A percentile compares a stretch with the other conserved stretches of the same genome.
Conservation (phyloP, 805 yeast genomes). For the Kazachstania viticola region DNA sequence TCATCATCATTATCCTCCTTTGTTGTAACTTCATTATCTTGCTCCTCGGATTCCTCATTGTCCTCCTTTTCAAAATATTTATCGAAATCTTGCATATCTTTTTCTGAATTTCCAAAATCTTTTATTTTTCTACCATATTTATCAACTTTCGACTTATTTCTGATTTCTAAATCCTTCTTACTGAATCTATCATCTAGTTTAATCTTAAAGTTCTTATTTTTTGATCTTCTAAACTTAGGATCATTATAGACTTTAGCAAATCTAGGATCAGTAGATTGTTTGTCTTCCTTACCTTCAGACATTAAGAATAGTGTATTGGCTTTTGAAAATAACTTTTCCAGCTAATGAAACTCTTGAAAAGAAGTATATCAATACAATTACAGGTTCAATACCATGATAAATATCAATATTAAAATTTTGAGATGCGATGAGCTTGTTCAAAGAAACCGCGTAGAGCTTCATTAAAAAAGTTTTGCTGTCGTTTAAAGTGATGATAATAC, state of each 20-base stretch:
- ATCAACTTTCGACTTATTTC: slow-evolving; percentile 56
- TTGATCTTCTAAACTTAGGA: slow-evolving; percentile 77
- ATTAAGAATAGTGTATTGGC: too few species aligned
- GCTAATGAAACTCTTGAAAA: too few species aligned
- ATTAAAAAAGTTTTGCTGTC: too few species aligned
- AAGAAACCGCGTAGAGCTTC: too few species aligned
- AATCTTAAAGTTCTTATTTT: slow-evolving; percentile 55
- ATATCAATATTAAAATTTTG: too few species aligned
- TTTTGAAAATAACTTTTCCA: too few species aligned
- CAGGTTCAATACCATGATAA: too few species aligned
- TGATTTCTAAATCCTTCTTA: slow-evolving; percentile 46
- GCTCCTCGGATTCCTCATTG: slow-evolving; percentile 15
- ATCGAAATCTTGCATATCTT: slow-evolving; percentile 43
- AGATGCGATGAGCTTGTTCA: too few species aligned
- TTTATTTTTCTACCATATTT: slow-evolving; percentile 73
- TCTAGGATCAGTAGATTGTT: slow-evolving; percentile 53
- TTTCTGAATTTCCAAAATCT: slow-evolving; percentile 18
- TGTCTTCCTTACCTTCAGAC: slow-evolving; percentile 4
- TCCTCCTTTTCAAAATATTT: slow-evolving; percentile 48
- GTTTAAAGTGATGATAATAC: too few species aligned
- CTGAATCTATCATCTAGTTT: slow-evolving; percentile 81
- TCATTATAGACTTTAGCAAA: slow-evolving; percentile 72
- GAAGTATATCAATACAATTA: too few species aligned
- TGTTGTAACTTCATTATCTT: too few species aligned
- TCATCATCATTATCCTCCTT: slow-evolving; percentile 15